Evolutionary conservation across 768 basidiomycete genomes (phyloP).

Genomic region (Lepiota brunneoincarnata): DNA sequence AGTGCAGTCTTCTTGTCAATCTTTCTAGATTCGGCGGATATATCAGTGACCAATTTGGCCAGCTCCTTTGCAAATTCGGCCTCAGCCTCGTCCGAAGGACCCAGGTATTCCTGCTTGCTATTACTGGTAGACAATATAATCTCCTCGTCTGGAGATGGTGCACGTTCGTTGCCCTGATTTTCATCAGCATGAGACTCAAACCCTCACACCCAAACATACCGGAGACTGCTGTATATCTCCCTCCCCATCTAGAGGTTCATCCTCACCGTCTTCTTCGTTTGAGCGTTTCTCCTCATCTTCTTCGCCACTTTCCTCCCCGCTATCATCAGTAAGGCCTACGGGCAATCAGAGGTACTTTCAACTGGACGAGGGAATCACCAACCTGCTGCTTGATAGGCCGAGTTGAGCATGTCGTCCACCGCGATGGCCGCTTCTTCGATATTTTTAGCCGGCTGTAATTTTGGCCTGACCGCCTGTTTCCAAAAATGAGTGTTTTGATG

Average conservation of each 20-base stretch:
- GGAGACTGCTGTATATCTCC: slow-evolving; percentile 51
- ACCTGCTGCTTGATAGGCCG: slow-evolving; percentile 62
- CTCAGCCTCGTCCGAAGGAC: slow-evolving; percentile 86
- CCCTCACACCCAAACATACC: slow-evolving; percentile 34
- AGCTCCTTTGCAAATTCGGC: slow-evolving; percentile 95
- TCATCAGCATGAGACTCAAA: not conserved
- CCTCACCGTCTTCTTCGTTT: slow-evolving; percentile 40
- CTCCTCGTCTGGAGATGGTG: slow-evolving; percentile 81
- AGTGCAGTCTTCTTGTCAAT: slow-evolving; percentile 87
- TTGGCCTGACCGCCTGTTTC: slow-evolving; percentile 80
- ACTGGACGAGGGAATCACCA: slow-evolving; percentile 19
- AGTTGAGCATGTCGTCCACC: slow-evolving; percentile 87
- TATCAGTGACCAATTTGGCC: slow-evolving; percentile 91
- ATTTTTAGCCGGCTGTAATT: slow-evolving; percentile 63
- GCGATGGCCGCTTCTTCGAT: slow-evolving; percentile 84
- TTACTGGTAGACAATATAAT: slow-evolving; percentile 62
- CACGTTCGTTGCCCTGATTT: slow-evolving; percentile 58
- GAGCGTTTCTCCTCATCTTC: slow-evolving; percentile 58
- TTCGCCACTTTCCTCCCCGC: slow-evolving; percentile 65
- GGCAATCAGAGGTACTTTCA: not conserved
- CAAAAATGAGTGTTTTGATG: slow-evolving; percentile 3
- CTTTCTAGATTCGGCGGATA: slow-evolving; percentile 76
- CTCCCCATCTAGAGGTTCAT: slow-evolving; percentile 68
- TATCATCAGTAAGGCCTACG: slow-evolving; percentile 31
- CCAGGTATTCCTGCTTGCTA: slow-evolving; percentile 64